Evolutionary conservation across 2,329 filamentous ascomycete genomes (phyloP), one percentile per base, ranked within the genome.

Genomic region (Chaetomium sp.): DNA sequence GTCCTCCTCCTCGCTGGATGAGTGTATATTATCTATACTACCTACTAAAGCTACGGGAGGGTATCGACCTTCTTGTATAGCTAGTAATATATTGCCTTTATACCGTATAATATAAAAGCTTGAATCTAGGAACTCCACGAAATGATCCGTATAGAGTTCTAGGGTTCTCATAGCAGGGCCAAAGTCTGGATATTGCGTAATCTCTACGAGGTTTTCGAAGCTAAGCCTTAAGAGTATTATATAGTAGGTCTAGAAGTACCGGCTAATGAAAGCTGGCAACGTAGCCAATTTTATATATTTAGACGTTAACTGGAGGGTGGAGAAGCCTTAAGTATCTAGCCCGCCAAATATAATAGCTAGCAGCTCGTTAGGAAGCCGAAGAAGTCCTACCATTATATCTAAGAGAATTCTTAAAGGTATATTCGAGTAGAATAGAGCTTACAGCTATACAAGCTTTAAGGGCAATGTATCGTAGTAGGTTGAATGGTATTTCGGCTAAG

Each of bases 131-230:
- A 58, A 58, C 38, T 58, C 56, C 56, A 58, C 56, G 38, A 58
- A 58, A 58, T 58, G 56, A 58, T 58, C 56, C 38, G 56, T 58
- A 49, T 38, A 58, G 56, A 58, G 56, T 49, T 58, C 56, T 49
- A 58, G 56, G 21, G 35, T 58, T 58, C 56, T 58, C 56, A 58
- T 38, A 58, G 56, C 56, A 58, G 56, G 56, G 56, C 56, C 56
- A 58, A 58, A 58, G 38, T 58, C 56, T 47, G 38, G 56, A 58
- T 58, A 38, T 58, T 38, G 56, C 33, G 56, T 38, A 58, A 58
- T 58, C 56, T 58, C 56, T 38, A n/a, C 38, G 23, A 58, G 38
- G 56, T 49, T 58, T 49, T 58, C 56, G 56, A 58, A 38, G 56
- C 38, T 49, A 23, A 49, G 56, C 38, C 38, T 58, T 58, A 23